Conservation (phyloP, 352 stramenopile species). For the Phytophthora megakarya region DNA sequence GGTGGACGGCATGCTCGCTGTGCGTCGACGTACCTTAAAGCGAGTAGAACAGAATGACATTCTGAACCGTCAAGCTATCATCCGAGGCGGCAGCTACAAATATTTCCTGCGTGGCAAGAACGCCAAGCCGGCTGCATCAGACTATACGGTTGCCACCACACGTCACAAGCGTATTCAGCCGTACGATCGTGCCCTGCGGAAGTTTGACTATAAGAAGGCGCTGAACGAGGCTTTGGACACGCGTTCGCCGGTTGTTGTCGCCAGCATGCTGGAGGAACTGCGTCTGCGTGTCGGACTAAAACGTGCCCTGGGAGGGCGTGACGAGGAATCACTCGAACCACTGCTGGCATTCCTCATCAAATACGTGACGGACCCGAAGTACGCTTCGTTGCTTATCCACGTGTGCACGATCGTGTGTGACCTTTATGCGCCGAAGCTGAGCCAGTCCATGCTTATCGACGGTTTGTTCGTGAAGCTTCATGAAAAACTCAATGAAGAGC, state of each 20-base stretch:
- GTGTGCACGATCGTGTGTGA: conserved; percentile 94
- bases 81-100: conserved; percentile 87
- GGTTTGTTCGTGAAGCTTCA: conserved; percentile 94
- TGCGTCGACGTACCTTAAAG: conserved; percentile 77
- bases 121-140: conserved; percentile 65
- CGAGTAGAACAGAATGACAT: conserved; percentile 72
- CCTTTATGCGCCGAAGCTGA: conserved; percentile 93
- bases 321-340: conserved; percentile 95
- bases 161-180: conserved; percentile 91
- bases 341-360: conserved; percentile 95
- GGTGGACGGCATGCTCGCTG: conserved; percentile 80
- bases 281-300: conserved; percentile 91
- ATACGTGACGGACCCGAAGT: conserved; percentile 95
- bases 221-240: conserved; percentile 94
- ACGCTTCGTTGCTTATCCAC: conserved; percentile 90
- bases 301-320: conserved; percentile 89
- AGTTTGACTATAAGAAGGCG: conserved; percentile 96
- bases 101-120: conserved; percentile 91
- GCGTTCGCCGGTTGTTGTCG: conserved; percentile 89
- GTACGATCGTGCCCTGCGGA: conserved; percentile 93
- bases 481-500: conserved; percentile 86
- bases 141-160: conserved; percentile 80
- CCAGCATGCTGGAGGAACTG: conserved; percentile 95
- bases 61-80: conserved; percentile 68
- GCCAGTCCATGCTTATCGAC: conserved; percentile 91